A percentile compares a stretch with the other conserved stretches of the same genome.
Evolutionary conservation across 2,329 filamentous ascomycete genomes (phyloP).

Genomic region (Cercospora sesami): DNA sequence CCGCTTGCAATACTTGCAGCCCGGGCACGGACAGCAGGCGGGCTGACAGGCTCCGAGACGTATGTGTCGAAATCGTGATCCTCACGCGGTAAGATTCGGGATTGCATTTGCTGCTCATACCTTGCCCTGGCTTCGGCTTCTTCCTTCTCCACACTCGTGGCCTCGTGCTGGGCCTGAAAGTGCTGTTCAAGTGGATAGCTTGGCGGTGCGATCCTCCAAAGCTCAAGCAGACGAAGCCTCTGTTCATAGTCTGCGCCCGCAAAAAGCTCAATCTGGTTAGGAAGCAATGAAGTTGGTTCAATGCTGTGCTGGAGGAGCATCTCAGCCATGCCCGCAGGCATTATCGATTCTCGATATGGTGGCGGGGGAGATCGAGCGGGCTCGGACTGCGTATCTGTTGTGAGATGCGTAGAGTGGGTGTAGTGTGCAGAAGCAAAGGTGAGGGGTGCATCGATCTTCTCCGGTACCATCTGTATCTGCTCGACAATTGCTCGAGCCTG

Average conservation of each 20-base stretch:
- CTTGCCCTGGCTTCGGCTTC: constrained; percentile 59
- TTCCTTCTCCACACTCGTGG: constrained; percentile 56
- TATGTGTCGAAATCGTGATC: constrained; percentile 34
- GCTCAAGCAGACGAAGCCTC: constrained; percentile 71
- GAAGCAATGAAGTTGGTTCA: constrained; percentile 66
- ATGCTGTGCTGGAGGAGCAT: constrained; percentile 66
- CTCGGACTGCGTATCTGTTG: constrained; percentile 43
- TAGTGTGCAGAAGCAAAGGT: constrained; percentile 82
- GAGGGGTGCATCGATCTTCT: constrained; percentile 50
- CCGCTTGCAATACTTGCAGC: constrained; percentile 33
- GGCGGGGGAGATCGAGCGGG: constrained; percentile 37
- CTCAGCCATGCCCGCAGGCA: constrained; percentile 42
- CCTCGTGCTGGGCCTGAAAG: constrained; percentile 58
- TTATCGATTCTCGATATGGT: constrained; percentile 33
- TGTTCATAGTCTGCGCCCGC: constrained; percentile 71
- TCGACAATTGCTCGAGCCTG: constrained; percentile 19
- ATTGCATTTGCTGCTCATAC: constrained; percentile 47
- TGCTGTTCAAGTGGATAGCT: constrained; percentile 49
- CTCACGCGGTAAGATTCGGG: constrained; percentile 17
- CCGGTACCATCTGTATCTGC: constrained; percentile 22
- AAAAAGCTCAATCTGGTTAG: constrained; percentile 77
- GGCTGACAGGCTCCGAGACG: constrained; percentile 30
- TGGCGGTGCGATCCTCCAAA: constrained; percentile 81
- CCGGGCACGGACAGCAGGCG: constrained; percentile 34
- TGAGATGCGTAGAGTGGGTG: constrained; percentile 72